Percentiles rank a stretch among this genome's conserved stretches.
Conservation (phyloP, 768 basidiomycete species). For the Grammothele lineata region DNA sequence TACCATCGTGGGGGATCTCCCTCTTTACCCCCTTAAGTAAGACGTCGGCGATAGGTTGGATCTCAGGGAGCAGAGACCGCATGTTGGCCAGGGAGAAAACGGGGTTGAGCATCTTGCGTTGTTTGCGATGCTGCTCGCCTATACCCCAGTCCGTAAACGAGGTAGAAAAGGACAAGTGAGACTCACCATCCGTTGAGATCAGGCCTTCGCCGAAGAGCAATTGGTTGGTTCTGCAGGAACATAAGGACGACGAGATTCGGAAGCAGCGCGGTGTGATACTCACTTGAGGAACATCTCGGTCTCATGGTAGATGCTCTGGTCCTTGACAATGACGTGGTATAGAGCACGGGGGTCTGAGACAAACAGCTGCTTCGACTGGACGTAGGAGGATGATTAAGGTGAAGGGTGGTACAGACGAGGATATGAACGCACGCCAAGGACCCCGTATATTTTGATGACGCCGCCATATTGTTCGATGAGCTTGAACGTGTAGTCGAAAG, state of each 20-base stretch:
- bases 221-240: conserved; percentile 9
- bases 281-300: conserved; percentile 15
- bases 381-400: background rate
- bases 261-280: background rate
- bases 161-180: background rate
- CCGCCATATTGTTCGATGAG: conserved; percentile 32
- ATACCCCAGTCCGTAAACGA: background rate
- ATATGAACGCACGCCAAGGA: conserved; percentile 28
- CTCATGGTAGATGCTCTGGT: conserved; percentile 14
- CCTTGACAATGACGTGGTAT: conserved; percentile 17
- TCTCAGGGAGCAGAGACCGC: conserved; percentile 13
- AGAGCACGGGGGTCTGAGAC: conserved; percentile 22
- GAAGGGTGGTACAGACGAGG: background rate
- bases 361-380: conserved; percentile 14
- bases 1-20: conserved; percentile 20
- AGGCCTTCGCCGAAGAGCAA: conserved; percentile 36
- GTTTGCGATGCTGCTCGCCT: conserved; percentile 25
- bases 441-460: conserved; percentile 29
- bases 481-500: conserved; percentile 27
- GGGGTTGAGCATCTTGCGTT: conserved; percentile 26
- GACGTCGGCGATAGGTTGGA: conserved; percentile 30
- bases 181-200: conserved; percentile 32
- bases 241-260: background rate
- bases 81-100: conserved; percentile 23
- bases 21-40: conserved; percentile 20